Conservation (phyloP, 75 land plant species). For the Cupressus sempervirens region DNA sequence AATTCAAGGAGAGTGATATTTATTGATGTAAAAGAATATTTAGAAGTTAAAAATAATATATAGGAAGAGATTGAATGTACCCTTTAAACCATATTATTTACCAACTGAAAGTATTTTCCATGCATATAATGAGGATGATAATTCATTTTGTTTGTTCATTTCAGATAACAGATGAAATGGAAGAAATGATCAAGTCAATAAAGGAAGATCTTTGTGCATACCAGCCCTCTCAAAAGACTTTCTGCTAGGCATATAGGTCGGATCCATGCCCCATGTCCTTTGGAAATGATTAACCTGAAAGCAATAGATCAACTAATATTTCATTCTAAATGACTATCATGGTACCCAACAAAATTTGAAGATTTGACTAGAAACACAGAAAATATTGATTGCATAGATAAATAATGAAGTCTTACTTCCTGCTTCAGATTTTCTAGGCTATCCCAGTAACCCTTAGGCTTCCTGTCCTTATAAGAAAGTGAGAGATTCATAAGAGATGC, state of each 20-base stretch:
- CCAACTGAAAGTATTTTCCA: neutral
- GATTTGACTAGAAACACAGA: neutral
- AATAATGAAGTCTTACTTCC: conserved; percentile 49
- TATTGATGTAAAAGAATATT: neutral
- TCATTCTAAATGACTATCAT: neutral
- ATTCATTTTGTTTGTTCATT: neutral
- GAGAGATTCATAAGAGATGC: conserved; percentile 74
- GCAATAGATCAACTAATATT: neutral
- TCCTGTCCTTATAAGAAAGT: conserved; percentile 84
- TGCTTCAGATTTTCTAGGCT: conserved; percentile 79
- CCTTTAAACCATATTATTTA: neutral
- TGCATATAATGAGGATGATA: neutral
- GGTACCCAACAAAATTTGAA: neutral
- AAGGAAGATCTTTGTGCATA: conserved; percentile 17
- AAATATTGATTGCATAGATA: neutral
- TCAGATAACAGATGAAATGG: neutral
- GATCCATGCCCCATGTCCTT: conserved; percentile 78
- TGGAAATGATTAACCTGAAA: conserved; percentile 72
- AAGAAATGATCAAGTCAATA: neutral
- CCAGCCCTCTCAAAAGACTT: conserved; percentile 86
- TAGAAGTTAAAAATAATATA: neutral
- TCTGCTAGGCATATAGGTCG: conserved; percentile 77
- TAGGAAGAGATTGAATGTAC: neutral
- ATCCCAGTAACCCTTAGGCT: conserved; percentile 96
- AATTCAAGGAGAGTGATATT: neutral